phyloP scores from a whole-genome alignment of 1,284 basidiomycete species.

The Ceratobasidium sp. region DNA sequence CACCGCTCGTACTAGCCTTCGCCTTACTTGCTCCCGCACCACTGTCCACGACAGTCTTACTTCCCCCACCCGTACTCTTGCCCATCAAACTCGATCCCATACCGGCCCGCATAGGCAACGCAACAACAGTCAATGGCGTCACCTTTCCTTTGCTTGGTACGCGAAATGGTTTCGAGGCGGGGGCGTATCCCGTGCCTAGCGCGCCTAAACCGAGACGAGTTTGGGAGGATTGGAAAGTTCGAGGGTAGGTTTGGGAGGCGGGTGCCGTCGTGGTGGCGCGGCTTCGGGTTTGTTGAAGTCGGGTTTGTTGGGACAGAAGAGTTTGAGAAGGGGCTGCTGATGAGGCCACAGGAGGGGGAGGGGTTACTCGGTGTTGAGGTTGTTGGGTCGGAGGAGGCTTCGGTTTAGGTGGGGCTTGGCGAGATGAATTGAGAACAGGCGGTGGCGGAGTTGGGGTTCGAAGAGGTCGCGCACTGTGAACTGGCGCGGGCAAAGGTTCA shows the following conservation, averaged over 20 bases:
- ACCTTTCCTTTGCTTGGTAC: conserved; percentile 19
- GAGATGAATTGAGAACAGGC: conserved; percentile 8
- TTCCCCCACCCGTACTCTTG: background rate
- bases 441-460: background rate
- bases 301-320: no score
- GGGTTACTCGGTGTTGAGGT: conserved; percentile 1
- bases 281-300: no score
- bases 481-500: background rate
- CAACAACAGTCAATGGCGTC: conserved; percentile 16
- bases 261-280: background rate
- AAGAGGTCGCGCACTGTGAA: background rate
- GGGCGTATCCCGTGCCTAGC: conserved; percentile 12
- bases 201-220: conserved; percentile 26
- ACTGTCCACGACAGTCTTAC: background rate
- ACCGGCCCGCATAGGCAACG: background rate
- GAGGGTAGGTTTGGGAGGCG: background rate
- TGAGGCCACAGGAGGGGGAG: no score
- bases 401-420: background rate
- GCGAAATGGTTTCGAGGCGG: conserved; percentile 1
- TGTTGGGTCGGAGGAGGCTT: conserved; percentile 17
- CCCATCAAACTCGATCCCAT: background rate
- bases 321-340: no score
- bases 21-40: background rate
- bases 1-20: background rate
- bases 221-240: conserved; percentile 26